Percentiles rank a stretch among this genome's conserved stretches.
Conservation (phyloP, 768 basidiomycete genomes). For the Calocera viscosa region DNA sequence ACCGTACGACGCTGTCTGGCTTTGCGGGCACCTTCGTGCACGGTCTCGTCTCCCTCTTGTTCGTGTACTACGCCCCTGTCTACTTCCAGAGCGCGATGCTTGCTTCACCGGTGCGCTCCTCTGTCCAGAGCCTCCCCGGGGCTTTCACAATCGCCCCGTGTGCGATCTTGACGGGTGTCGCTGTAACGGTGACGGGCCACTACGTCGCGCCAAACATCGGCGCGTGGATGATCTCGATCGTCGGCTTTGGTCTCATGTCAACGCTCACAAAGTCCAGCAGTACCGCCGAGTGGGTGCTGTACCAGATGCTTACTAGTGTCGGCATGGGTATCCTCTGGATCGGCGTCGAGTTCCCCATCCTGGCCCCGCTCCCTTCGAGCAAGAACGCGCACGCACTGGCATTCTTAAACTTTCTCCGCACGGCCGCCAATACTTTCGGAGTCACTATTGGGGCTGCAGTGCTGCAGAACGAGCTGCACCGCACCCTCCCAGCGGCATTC, state of each 20-base stretch:
- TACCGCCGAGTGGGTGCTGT: background rate
- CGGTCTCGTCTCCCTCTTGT: conserved; percentile 14
- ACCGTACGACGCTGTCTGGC: conserved; percentile 23
- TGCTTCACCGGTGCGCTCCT: conserved; percentile 10
- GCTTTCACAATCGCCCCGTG: conserved; percentile 18
- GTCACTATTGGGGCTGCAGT: conserved; percentile 39
- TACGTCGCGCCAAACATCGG: background rate
- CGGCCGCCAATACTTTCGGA: conserved; percentile 35
- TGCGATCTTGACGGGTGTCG: background rate
- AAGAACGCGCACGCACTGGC: conserved; percentile 19
- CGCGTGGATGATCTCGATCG: background rate
- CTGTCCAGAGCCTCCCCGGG: background rate
- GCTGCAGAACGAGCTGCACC: conserved; percentile 39
- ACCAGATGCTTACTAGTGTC: background rate
- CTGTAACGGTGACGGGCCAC: background rate
- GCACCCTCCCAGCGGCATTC: conserved; percentile 33
- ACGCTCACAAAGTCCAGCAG: background rate
- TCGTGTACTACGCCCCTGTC: conserved; percentile 19
- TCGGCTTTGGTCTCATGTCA: background rate
- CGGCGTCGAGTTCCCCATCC: conserved; percentile 23
- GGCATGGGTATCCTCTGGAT: conserved; percentile 7
- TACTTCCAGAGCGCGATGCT: conserved; percentile 21
- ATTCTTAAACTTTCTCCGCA: conserved; percentile 22
- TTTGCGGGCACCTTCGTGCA: conserved; percentile 20
- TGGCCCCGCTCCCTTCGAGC: conserved; percentile 19